phyloP scores from a whole-genome alignment of 1,139 yeast species.

The Eremothecium cymbalariae region DNA sequence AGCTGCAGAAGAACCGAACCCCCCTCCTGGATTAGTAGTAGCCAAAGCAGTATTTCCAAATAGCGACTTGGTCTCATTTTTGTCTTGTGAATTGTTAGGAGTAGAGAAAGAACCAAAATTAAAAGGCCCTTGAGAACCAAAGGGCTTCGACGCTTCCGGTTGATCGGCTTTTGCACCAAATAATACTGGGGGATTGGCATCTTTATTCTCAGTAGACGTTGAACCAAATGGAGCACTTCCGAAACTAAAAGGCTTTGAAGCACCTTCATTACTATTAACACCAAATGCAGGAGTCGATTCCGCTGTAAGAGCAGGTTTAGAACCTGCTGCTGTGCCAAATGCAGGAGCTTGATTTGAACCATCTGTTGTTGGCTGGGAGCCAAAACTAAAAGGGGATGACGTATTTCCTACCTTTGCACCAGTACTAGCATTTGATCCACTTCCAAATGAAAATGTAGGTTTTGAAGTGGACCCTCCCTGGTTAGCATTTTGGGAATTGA shows the following conservation, averaged over 20 bases:
- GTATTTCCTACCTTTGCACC: slow-evolving; percentile 1
- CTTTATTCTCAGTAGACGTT: too few relatives aligned
- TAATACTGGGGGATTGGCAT: too few relatives aligned
- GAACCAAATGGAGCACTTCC: slow-evolving; percentile 15
- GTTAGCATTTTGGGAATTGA: slow-evolving; percentile 4
- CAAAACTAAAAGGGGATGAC: slow-evolving; percentile 3
- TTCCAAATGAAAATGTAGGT: slow-evolving; percentile 28
- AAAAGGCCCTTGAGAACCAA: too few relatives aligned
- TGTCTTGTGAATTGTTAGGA: background rate
- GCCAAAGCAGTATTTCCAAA: background rate
- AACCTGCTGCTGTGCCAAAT: slow-evolving; percentile 16
- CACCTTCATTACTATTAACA: slow-evolving; percentile 1
- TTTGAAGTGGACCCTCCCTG: slow-evolving; percentile 13
- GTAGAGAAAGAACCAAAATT: slow-evolving; percentile 1
- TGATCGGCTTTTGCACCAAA: too few relatives aligned
- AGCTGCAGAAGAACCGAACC: too few relatives aligned
- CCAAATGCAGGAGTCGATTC: slow-evolving; percentile 9
- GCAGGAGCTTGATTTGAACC: slow-evolving; percentile 15
- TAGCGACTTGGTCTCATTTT: background rate
- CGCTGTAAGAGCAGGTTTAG: background rate
- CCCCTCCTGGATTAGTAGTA: too few relatives aligned
- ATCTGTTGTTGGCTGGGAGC: slow-evolving; percentile 1
- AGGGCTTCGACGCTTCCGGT: too few relatives aligned
- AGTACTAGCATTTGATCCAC: slow-evolving; percentile 5
- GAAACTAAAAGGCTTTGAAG: slow-evolving; percentile 14